phyloP scores from a whole-genome alignment of 306 rosid species.

The Vigna reflexopilosa region DNA sequence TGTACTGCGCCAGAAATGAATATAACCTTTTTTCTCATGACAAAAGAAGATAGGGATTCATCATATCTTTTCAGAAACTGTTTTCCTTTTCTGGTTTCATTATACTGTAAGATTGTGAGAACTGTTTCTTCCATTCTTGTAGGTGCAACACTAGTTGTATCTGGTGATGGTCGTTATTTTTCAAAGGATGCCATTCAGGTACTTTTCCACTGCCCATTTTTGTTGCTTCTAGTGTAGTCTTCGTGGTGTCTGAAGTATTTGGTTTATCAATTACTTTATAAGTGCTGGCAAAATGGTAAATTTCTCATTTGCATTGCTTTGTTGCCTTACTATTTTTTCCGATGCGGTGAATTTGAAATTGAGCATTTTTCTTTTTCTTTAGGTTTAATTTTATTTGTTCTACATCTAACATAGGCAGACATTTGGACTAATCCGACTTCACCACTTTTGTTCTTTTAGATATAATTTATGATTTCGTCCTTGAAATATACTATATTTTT shows the following conservation, averaged over 20 bases:
- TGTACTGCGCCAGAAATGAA: neutral
- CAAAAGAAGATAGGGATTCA: neutral
- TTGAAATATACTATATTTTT: slow-evolving; percentile 23
- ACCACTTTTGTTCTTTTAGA: neutral
- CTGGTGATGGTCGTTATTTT: slow-evolving; percentile 98
- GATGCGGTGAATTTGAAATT: slow-evolving; percentile 19
- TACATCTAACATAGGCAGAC: neutral
- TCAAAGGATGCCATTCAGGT: slow-evolving; percentile 98
- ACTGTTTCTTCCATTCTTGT: slow-evolving; percentile 40
- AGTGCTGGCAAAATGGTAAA: slow-evolving; percentile 26
- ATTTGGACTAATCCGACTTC: slow-evolving; percentile 28
- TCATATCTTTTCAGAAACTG: neutral
- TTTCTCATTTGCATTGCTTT: slow-evolving; percentile 22
- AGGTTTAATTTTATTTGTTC: slow-evolving; percentile 37
- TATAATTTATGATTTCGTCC: neutral
- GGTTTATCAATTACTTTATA: slow-evolving; percentile 6
- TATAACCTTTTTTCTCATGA: neutral
- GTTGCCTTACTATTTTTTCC: neutral
- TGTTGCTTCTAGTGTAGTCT: slow-evolving; percentile 19
- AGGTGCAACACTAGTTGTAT: slow-evolving; percentile 95
- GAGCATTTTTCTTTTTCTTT: slow-evolving; percentile 34
- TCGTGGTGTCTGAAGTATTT: slow-evolving; percentile 25
- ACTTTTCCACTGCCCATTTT: neutral
- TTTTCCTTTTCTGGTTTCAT: slow-evolving; percentile 16
- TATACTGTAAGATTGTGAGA: slow-evolving; percentile 24